Evolutionary conservation across 108 stramenopile species (phyloP).

Genomic region (Cyclotella baltica): DNA sequence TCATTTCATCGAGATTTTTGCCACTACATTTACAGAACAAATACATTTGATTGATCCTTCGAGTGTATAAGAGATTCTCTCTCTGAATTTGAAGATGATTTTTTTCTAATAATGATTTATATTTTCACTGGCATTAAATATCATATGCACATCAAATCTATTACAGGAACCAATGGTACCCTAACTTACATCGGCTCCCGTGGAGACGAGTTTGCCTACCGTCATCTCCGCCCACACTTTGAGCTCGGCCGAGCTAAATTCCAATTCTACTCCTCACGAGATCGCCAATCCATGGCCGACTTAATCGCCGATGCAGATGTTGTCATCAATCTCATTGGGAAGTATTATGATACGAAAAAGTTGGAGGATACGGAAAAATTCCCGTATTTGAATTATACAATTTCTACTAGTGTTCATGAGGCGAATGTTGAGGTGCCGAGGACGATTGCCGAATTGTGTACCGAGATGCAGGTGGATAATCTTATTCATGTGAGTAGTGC

Average conservation of each 20-base stretch:
- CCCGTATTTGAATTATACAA: conserved; percentile 76
- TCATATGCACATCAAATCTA: not conserved
- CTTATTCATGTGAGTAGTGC: conserved; percentile 94
- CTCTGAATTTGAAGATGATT: no score
- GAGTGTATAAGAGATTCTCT: no score
- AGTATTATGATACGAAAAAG: conserved; percentile 90
- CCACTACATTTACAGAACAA: no score
- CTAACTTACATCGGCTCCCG: conserved; percentile 89
- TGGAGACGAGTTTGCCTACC: conserved; percentile 92
- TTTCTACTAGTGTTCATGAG: conserved; percentile 88
- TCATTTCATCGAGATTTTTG: no score
- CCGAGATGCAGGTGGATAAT: conserved; percentile 90
- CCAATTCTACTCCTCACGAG: conserved; percentile 85
- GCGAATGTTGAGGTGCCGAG: conserved; percentile 90
- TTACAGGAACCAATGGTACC: conserved; percentile 75
- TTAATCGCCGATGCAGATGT: conserved; percentile 92
- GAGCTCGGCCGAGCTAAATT: conserved; percentile 92
- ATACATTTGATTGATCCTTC: no score
- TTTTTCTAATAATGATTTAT: not conserved
- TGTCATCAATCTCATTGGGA: conserved; percentile 96
- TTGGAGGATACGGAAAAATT: conserved; percentile 78
- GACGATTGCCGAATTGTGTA: conserved; percentile 88
- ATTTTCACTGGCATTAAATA: not conserved
- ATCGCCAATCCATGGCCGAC: conserved; percentile 88
- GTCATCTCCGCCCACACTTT: conserved; percentile 92